Evolutionary conservation across 2,329 filamentous ascomycete genomes (phyloP).

Genomic region (Elsinoe arachidis): DNA sequence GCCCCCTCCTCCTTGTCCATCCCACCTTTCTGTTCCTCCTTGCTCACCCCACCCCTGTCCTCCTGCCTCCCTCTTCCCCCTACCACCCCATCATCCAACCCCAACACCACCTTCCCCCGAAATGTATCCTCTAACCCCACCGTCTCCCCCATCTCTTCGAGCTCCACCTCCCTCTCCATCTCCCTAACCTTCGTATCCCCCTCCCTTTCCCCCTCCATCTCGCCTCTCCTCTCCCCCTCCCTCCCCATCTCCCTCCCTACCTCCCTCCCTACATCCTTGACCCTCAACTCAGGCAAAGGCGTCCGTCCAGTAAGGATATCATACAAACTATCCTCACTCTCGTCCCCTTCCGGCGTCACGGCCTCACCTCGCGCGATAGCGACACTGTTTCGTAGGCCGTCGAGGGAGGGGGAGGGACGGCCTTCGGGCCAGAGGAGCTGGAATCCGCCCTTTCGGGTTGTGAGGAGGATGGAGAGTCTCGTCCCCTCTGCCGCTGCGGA

Average conservation of each 20-base stretch:
- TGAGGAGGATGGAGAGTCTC: constrained; percentile 30
- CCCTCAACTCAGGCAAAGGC: constrained; percentile 29
- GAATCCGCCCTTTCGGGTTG: constrained; percentile 29
- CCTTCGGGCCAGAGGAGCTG: constrained; percentile 36
- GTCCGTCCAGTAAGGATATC: constrained; percentile 41
- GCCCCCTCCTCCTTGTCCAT: constrained; percentile 27
- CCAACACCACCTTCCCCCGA: neutral
- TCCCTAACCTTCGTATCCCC: constrained; percentile 19
- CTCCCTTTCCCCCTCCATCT: constrained; percentile 26
- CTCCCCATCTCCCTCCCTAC: constrained; percentile 25
- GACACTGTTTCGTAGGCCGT: constrained; percentile 26
- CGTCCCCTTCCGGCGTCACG: constrained; percentile 25
- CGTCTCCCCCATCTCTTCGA: neutral
- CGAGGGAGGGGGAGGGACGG: constrained; percentile 20
- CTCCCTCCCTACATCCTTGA: constrained; percentile 26
- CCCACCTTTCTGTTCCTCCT: constrained; percentile 29
- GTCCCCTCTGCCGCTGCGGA: constrained; percentile 26
- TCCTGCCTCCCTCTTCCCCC: constrained; percentile 26
- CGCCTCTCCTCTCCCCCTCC: constrained; percentile 24
- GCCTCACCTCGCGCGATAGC: constrained; percentile 18
- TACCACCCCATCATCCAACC: constrained; percentile 13
- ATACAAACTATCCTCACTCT: constrained; percentile 40
- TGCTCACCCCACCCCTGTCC: constrained; percentile 25
- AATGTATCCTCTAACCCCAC: neutral
- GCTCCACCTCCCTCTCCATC: neutral